phyloP scores from a whole-genome alignment of 1,139 yeast genomes.

The Candida buenavistaensis region DNA sequence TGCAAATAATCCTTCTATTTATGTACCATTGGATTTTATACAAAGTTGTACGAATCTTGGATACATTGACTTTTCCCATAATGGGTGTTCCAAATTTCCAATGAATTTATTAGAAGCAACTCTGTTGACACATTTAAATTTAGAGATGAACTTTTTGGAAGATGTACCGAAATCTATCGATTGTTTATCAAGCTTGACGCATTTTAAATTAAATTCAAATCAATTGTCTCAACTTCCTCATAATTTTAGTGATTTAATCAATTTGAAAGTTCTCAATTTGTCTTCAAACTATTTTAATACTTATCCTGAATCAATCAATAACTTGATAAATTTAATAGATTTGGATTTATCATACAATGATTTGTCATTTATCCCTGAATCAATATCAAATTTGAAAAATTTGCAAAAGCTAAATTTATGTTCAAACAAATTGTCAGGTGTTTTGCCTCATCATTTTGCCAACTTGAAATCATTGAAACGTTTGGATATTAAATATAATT shows the following conservation, averaged over 20 bases:
- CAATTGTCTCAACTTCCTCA: constrained; percentile 67
- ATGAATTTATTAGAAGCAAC: constrained; percentile 68
- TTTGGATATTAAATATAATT: constrained; percentile 77
- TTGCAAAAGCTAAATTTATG: constrained; percentile 73
- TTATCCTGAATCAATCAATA: constrained; percentile 72
- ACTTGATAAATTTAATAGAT: constrained; percentile 58
- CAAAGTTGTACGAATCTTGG: constrained; percentile 76
- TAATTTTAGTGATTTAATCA: constrained; percentile 54
- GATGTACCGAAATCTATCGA: constrained; percentile 59
- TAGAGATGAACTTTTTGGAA: constrained; percentile 76
- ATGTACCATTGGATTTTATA: constrained; percentile 80
- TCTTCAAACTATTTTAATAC: constrained; percentile 75
- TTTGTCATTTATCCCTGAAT: constrained; percentile 58
- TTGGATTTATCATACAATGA: constrained; percentile 84
- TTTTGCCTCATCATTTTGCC: constrained; percentile 55
- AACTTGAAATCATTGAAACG: constrained; percentile 61
- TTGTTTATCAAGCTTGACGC: constrained; percentile 53
- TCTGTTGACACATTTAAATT: constrained; percentile 65
- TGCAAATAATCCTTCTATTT: constrained; percentile 83
- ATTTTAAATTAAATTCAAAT: constrained; percentile 68
- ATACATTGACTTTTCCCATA: constrained; percentile 66
- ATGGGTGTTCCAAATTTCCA: constrained; percentile 77
- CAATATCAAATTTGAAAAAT: constrained; percentile 56
- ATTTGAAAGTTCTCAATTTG: constrained; percentile 65
- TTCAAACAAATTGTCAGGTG: constrained; percentile 64